Evolutionary conservation across 1,139 yeast genomes (phyloP).

Genomic region (Hemisphaericaspora subhashii): DNA sequence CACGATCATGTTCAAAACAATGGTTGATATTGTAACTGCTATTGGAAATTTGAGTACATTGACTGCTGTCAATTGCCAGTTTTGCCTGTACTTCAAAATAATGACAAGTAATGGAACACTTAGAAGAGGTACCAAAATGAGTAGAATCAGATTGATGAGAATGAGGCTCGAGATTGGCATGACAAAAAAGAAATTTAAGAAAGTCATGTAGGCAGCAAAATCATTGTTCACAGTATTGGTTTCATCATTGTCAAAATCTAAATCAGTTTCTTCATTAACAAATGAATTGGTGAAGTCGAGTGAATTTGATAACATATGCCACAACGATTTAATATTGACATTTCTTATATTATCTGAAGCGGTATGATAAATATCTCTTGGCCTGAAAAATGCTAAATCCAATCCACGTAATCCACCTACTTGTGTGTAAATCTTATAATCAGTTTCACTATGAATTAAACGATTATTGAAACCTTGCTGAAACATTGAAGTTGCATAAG

Average conservation of each 20-base stretch:
- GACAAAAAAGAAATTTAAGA: slow-evolving; percentile 60
- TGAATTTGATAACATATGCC: slow-evolving; percentile 80
- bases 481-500: slow-evolving; percentile 75
- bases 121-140: slow-evolving; percentile 57
- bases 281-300: slow-evolving; percentile 53
- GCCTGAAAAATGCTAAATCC: slow-evolving; percentile 61
- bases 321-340: slow-evolving; percentile 63
- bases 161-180: slow-evolving; percentile 50
- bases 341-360: slow-evolving; percentile 66
- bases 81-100: slow-evolving; percentile 41
- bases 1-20: slow-evolving; percentile 27
- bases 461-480: slow-evolving; percentile 81
- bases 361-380: slow-evolving; percentile 84
- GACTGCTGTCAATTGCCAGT: slow-evolving; percentile 49
- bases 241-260: slow-evolving; percentile 31
- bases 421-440: slow-evolving; percentile 68
- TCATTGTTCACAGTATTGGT: slow-evolving; percentile 18
- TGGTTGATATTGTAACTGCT: slow-evolving; percentile 46
- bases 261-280: slow-evolving; percentile 38
- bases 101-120: slow-evolving; percentile 49
- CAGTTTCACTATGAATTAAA: slow-evolving; percentile 80
- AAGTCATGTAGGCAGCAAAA: slow-evolving; percentile 61
- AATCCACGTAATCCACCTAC: slow-evolving; percentile 73
- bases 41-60: slow-evolving; percentile 54
- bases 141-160: slow-evolving; percentile 46